Evolutionary conservation across 2,329 filamentous ascomycete genomes (phyloP).

Genomic region (Aureobasidium sp.): DNA sequence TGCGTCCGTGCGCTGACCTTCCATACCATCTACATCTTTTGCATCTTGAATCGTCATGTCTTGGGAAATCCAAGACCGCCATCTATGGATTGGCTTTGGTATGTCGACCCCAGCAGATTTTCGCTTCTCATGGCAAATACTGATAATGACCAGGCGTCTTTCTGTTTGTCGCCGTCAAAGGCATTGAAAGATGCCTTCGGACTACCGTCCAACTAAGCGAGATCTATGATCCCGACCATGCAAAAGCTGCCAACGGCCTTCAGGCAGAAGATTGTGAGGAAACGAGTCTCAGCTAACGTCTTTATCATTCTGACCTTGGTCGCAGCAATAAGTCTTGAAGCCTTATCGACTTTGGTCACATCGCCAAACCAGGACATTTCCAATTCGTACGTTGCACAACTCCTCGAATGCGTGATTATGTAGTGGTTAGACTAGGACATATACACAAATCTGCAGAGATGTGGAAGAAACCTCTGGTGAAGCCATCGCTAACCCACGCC

Average conservation of each 20-base stretch:
- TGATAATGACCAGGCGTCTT: slow-evolving; percentile 38
- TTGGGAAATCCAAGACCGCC: slow-evolving; percentile 36
- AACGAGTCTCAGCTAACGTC: background rate
- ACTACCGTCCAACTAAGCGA: slow-evolving; percentile 58
- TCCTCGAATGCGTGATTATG: background rate
- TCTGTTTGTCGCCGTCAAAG: slow-evolving; percentile 51
- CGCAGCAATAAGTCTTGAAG: slow-evolving; percentile 35
- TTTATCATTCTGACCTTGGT: background rate
- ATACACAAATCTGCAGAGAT: too few relatives aligned
- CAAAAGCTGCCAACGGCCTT: slow-evolving; percentile 60
- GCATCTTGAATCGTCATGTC: slow-evolving; percentile 25
- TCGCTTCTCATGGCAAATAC: background rate
- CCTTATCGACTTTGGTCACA: slow-evolving; percentile 35
- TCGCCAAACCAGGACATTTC: slow-evolving; percentile 39
- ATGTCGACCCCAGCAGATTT: slow-evolving; percentile 3
- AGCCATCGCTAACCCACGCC: background rate
- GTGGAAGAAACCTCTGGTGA: too few relatives aligned
- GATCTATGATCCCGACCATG: slow-evolving; percentile 67
- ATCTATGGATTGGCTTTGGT: slow-evolving; percentile 43
- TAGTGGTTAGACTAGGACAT: background rate
- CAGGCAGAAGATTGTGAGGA: slow-evolving; percentile 21
- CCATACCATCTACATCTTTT: background rate
- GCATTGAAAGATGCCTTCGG: slow-evolving; percentile 53
- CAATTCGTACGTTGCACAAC: slow-evolving; percentile 23
- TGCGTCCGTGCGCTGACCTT: background rate